Evolutionary conservation across 352 stramenopile species (phyloP).

Genomic region (Globisporangium paddicum): DNA sequence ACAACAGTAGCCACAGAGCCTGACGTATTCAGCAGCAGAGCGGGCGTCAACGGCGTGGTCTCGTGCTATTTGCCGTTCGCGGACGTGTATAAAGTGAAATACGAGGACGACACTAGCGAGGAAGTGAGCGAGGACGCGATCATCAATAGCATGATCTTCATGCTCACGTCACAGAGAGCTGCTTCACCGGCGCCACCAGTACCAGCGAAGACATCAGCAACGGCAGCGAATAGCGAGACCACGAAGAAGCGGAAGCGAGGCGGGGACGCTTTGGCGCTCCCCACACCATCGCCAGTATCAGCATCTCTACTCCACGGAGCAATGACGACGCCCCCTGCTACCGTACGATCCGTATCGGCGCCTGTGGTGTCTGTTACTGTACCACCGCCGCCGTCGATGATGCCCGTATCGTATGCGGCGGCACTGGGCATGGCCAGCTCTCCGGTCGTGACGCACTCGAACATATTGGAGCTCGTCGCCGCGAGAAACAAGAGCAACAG

Average conservation of each 20-base stretch:
- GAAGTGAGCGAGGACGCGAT: slow-evolving; percentile 53
- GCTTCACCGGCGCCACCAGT: not conserved
- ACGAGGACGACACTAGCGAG: slow-evolving; percentile 36
- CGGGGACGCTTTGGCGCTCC: not conserved
- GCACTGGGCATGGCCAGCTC: slow-evolving; percentile 11
- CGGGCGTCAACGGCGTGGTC: slow-evolving; percentile 26
- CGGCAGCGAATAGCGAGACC: not conserved
- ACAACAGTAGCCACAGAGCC: not conserved
- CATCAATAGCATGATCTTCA: slow-evolving; percentile 53
- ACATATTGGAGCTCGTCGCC: slow-evolving; percentile 13
- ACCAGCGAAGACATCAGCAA: not conserved
- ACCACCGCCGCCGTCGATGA: slow-evolving; percentile 12
- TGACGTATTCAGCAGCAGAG: not conserved
- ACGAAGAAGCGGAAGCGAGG: slow-evolving; percentile 10
- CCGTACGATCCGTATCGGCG: slow-evolving; percentile 9
- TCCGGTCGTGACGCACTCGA: slow-evolving; percentile 11
- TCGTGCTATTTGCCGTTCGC: slow-evolving; percentile 60
- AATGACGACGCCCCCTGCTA: slow-evolving; percentile 3
- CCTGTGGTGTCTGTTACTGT: slow-evolving; percentile 10
- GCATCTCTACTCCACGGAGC: not conserved
- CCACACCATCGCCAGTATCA: not conserved
- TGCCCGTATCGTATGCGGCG: slow-evolving; percentile 16
- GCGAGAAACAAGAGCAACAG: not conserved
- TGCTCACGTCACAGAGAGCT: slow-evolving; percentile 21
- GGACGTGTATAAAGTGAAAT: slow-evolving; percentile 47